These are phyloP conservation scores for Globisporangium perplexum DNA, from an alignment of 352 stramenopile genomes.

Conservation along the genomic window DNA sequence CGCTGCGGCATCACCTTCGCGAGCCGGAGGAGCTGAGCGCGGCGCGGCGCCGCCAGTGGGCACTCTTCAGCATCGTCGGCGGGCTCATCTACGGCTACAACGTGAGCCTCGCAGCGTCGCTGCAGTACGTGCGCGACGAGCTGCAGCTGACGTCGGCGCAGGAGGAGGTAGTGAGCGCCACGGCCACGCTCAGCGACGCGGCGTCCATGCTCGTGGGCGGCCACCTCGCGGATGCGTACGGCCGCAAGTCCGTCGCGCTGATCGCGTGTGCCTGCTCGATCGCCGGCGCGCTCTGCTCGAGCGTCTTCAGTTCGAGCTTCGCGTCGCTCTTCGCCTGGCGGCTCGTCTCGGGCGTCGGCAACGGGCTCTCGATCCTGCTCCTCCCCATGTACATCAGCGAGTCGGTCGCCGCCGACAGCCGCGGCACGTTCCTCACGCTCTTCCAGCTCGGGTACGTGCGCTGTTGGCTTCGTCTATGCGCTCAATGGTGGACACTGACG, in stretches of 20 bases:
- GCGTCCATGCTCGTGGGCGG: conserved; percentile 76
- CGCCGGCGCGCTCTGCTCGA: conserved; percentile 49
- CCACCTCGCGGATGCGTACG: conserved; percentile 63
- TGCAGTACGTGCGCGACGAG: conserved; percentile 80
- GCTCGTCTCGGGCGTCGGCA: conserved; percentile 68
- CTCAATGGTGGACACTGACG: background rate
- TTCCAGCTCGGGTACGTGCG: conserved; percentile 72
- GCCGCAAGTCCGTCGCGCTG: conserved; percentile 64
- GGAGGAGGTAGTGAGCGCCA: conserved; percentile 72
- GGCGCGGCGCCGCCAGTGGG: conserved; percentile 47
- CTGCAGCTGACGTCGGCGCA: conserved; percentile 56
- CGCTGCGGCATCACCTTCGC: conserved; percentile 17
- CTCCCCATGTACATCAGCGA: conserved; percentile 89
- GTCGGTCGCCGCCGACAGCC: conserved; percentile 55
- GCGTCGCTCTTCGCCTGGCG: conserved; percentile 61
- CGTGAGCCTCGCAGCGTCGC: conserved; percentile 69
- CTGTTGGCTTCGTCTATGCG: background rate
- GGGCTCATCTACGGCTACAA: conserved; percentile 89
- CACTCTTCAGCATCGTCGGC: conserved; percentile 74
- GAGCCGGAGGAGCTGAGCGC: conserved; percentile 11
- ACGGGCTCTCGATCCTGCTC: conserved; percentile 78
- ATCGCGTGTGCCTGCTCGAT: conserved; percentile 70
- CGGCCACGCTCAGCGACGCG: conserved; percentile 75
- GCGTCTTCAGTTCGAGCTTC: conserved; percentile 48
- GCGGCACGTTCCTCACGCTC: conserved; percentile 64